These are phyloP conservation scores for Triticum urartu DNA, from an alignment of 176 grass and related monocot genomes.

Conservation along the genomic window DNA sequence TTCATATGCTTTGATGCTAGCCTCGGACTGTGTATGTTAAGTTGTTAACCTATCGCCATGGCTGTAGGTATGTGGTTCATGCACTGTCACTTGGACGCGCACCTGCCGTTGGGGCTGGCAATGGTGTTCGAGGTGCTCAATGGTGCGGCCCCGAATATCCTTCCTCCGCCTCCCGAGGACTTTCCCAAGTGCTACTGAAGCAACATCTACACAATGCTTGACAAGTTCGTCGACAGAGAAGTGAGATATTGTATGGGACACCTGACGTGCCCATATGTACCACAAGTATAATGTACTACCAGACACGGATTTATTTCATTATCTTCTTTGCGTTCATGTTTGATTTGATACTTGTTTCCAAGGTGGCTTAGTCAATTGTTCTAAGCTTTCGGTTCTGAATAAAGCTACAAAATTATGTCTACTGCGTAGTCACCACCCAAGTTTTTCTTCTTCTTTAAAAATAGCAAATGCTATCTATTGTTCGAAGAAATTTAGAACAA, in stretches of 20 bases:
- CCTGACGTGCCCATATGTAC: not conserved
- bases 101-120: constrained; percentile 46
- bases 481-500: too few species aligned
- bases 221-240: not conserved
- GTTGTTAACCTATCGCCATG: too few species aligned
- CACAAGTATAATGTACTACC: not conserved
- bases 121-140: constrained; percentile 59
- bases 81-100: constrained; percentile 60
- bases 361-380: not conserved
- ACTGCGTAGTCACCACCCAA: too few species aligned
- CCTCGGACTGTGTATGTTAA: too few species aligned
- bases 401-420: not conserved
- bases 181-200: constrained; percentile 42
- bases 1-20: not conserved
- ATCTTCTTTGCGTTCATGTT: not conserved
- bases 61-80: constrained; percentile 58
- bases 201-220: not conserved
- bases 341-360: not conserved
- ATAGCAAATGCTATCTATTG: too few species aligned
- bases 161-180: constrained; percentile 42
- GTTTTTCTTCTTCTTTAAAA: too few species aligned
- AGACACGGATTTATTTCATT: not conserved
- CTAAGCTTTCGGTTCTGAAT: not conserved
- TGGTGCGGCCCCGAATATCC: constrained; percentile 30
- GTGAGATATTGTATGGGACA: too few species aligned